phyloP scores from a whole-genome alignment of 1,284 basidiomycete genomes.

The Stereum hirsutum region DNA sequence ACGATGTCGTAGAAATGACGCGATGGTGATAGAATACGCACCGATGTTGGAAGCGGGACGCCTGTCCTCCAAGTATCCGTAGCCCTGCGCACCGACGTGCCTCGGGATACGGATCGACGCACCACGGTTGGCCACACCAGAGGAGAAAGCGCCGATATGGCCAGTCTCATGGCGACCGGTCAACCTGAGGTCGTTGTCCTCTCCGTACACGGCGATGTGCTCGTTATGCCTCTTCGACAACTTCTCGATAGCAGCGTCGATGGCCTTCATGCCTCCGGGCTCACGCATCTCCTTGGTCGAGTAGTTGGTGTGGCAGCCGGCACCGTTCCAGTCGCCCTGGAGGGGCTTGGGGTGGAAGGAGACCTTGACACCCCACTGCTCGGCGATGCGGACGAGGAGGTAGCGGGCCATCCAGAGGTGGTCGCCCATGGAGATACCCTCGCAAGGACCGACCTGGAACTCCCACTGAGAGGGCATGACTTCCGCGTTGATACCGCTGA shows the following conservation, averaged over 20 bases:
- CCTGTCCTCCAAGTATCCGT: conserved; percentile 94
- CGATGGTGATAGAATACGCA: conserved; percentile 40
- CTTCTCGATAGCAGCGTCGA: conserved; percentile 92
- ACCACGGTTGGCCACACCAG: conserved; percentile 96
- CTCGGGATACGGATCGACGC: conserved; percentile 93
- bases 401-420: conserved; percentile 97
- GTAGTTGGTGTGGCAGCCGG: conserved; percentile 95
- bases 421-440: conserved; percentile 98
- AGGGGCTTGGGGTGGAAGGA: conserved; percentile 99
- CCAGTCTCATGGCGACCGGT: conserved; percentile 96
- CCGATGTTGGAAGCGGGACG: conserved; percentile 98
- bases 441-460: conserved; percentile 98
- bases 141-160: conserved; percentile 88
- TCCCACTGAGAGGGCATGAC: conserved; percentile 99
- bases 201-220: conserved; percentile 95
- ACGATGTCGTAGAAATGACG: conserved; percentile 8
- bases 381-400: conserved; percentile 88
- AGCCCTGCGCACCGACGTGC: conserved; percentile 87
- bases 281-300: conserved; percentile 90
- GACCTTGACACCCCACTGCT: conserved; percentile 97
- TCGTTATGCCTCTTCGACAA: conserved; percentile 76
- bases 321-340: conserved; percentile 98
- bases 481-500: conserved; percentile 99
- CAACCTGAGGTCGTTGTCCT: conserved; percentile 91
- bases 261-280: conserved; percentile 88